Percentiles rank a stretch among this genome's conserved stretches.
These are phyloP conservation scores for Trametes villosa DNA, from an alignment of 768 basidiomycete species.

Conservation along the genomic window DNA sequence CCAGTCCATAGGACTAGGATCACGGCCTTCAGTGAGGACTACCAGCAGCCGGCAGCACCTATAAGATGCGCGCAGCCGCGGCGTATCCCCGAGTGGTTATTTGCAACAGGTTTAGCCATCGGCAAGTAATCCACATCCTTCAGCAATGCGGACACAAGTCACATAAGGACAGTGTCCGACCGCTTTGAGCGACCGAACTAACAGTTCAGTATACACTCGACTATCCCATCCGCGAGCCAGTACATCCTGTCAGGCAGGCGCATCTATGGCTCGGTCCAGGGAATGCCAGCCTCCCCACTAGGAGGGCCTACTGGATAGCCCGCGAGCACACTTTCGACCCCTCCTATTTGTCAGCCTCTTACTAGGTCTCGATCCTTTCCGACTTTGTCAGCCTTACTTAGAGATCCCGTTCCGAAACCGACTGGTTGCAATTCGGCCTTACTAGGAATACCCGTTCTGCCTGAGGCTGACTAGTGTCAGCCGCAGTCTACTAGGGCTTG, in stretches of 20 bases:
- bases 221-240: slow-evolving; percentile 26
- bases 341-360: not conserved
- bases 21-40: slow-evolving; percentile 40
- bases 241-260: slow-evolving; percentile 27
- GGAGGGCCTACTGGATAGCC: slow-evolving; percentile 16
- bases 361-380: slow-evolving; percentile 2
- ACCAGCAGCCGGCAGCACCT: slow-evolving; percentile 30
- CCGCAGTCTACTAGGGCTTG: not conserved
- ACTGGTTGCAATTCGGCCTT: too few species aligned
- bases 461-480: not conserved
- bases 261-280: slow-evolving; percentile 28
- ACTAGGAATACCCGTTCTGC: not conserved
- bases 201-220: slow-evolving; percentile 8
- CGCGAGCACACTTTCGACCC: slow-evolving; percentile 16
- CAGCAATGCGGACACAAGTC: slow-evolving; percentile 25
- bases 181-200: slow-evolving; percentile 7
- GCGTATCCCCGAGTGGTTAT: slow-evolving; percentile 41
- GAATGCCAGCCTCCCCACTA: slow-evolving; percentile 18
- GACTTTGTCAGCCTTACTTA: not conserved
- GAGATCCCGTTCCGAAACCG: not conserved
- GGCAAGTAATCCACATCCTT: slow-evolving; percentile 43
- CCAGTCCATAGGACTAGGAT: slow-evolving; percentile 36
- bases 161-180: slow-evolving; percentile 26
- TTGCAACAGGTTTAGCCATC: slow-evolving; percentile 41
- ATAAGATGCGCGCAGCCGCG: slow-evolving; percentile 29